A percentile compares a stretch with the other conserved stretches of the same genome.
Conservation (phyloP, 257 asterid genomes). For the Cruciata laevipes region DNA sequence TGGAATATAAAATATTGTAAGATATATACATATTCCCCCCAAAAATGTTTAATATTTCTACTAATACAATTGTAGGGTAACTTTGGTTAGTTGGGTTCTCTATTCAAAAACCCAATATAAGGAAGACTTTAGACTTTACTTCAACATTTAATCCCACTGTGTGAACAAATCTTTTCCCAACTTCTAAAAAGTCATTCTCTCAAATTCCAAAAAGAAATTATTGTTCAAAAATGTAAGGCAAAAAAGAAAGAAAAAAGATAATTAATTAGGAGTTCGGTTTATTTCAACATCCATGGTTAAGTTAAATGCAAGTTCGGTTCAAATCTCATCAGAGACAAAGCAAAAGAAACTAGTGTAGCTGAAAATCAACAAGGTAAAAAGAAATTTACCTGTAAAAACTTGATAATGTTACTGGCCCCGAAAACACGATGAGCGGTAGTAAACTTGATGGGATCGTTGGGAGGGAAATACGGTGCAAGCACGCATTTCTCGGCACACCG, state of each 20-base stretch:
- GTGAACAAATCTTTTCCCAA: constrained; percentile 7
- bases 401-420: constrained; percentile 91
- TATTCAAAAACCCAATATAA: background rate
- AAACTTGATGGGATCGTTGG: constrained; percentile 64
- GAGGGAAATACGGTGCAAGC: constrained; percentile 79
- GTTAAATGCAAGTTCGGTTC: no score
- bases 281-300: no score
- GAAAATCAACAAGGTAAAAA: no score
- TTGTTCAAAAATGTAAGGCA: no score
- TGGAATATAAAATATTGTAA: background rate
- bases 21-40: no score
- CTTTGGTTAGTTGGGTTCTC: background rate
- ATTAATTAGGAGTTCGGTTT: no score
- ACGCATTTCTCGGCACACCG: constrained; percentile 71
- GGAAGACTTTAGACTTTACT: constrained; percentile 14
- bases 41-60: background rate
- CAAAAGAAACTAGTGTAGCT: background rate
- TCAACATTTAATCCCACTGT: background rate
- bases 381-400: constrained; percentile 64
- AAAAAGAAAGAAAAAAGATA: no score
- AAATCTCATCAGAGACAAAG: background rate
- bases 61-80: background rate
- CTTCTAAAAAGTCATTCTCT: background rate
- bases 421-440: constrained; percentile 80
- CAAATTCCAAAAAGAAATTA: background rate